Evolutionary conservation across 2,329 filamentous ascomycete genomes (phyloP), one percentile per base, ranked within the genome.

Genomic region (Trichoderma polysporum): DNA sequence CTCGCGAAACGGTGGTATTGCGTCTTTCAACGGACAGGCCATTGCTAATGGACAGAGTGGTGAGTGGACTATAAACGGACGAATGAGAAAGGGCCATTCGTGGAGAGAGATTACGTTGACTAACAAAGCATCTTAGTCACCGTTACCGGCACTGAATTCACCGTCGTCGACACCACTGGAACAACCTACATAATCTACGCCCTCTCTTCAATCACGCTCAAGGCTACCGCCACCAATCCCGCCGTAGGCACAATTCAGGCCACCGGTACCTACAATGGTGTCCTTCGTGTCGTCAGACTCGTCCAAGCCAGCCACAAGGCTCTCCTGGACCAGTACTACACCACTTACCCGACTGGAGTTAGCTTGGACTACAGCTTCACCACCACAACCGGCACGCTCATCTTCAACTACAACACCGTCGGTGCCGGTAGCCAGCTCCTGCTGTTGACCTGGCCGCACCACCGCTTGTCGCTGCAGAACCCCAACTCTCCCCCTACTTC

Each of bases 371-470:
- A 73, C 47, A 66, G 66, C 29, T 72, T 73, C 47, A 68, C 68
- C 25, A 58, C 53, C 61, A 68, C 68, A 22, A 66, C 69, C 10
- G 71, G 71, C 35, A 71, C 68, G 2, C 52, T 73, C 53, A 69
- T 69, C 53, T 73, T 73, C 70, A 69, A 67, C 66, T 73, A 69
- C 66, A 52, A 50, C 50, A 73, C 71, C 9, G 67, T 68, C 7
- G 71, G 71, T 10, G 67, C 68, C 53, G 70, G 59, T 10, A 66
- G 54, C 62, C 39, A 71, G 13, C 69, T 73, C 4, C 68, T 73
- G 27, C 67, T 73, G 71, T 56, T 73, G 41, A 73, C 71, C 22
- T 73, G 69, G 69, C 71, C 71, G 7, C 71, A 73, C 62, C 71
- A 73, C 67, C 69, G 71, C n/a, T 22, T 68, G 47, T 52, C 63